phyloP scores from a whole-genome alignment of 1,139 yeast species.

The Candida sanyaensis region DNA sequence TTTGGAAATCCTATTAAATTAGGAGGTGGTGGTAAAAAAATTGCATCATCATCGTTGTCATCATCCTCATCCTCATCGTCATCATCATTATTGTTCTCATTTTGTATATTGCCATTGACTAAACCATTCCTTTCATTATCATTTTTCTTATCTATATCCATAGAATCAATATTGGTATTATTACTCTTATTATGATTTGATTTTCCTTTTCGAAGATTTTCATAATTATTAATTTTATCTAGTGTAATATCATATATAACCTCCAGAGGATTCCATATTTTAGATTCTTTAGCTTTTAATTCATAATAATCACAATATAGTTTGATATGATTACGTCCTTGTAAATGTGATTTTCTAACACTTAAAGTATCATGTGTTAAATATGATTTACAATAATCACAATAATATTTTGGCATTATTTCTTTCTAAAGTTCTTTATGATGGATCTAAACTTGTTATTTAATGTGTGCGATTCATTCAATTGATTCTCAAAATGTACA shows the following conservation, averaged over 20 bases:
- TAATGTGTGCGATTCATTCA: too few relatives aligned
- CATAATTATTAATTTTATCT: conserved; percentile 23
- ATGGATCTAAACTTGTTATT: neutral
- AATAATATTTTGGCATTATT: conserved; percentile 63
- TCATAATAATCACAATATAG: conserved; percentile 80
- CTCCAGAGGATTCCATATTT: conserved; percentile 43
- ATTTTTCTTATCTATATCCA: conserved; percentile 19
- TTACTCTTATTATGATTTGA: conserved; percentile 1
- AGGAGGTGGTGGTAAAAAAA: conserved; percentile 39
- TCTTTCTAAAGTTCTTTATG: neutral
- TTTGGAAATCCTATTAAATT: conserved; percentile 29
- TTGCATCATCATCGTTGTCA: conserved; percentile 15
- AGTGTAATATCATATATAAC: conserved; percentile 42
- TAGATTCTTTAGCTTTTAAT: conserved; percentile 50
- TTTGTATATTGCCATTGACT: conserved; percentile 9
- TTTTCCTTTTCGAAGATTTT: conserved; percentile 19
- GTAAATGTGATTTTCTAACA: conserved; percentile 80
- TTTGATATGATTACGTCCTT: conserved; percentile 78
- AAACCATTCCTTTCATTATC: conserved; percentile 16
- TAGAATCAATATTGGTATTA: conserved; percentile 12
- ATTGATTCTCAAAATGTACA: too few relatives aligned
- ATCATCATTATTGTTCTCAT: conserved; percentile 10
- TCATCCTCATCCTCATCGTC: conserved; percentile 15
- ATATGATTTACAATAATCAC: conserved; percentile 86
- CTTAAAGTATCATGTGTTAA: conserved; percentile 88